Evolutionary conservation across 1,284 basidiomycete species (phyloP), one percentile per base, ranked within the genome.

Genomic region (Cutaneotrichosporon cyanovorans): DNA sequence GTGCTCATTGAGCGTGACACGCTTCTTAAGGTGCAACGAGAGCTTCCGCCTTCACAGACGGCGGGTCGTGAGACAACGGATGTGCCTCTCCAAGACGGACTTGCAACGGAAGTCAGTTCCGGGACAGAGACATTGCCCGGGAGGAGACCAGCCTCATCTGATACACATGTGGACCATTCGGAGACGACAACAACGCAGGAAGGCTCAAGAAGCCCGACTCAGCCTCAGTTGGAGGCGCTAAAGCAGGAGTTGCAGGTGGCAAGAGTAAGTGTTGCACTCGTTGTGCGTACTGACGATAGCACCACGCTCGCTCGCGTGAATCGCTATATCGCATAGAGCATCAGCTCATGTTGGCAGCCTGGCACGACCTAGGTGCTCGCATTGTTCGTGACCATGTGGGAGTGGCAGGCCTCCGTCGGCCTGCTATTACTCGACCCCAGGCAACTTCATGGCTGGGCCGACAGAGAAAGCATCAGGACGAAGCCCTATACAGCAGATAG

Each of bases 1-100:
- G 82, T 85, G 4, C 79, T 87, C 1, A 85, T 89, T 15, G 81
- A 90, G 63, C 76, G 90, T 2, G 89, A 95, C 57, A 64, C 60
- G 9, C 70, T 90, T 12, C 78, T 80, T 37, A 84, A 81, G 60
- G 78, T n/a, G n/a, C n/a, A n/a, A n/a, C n/a, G n/a, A n/a, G n/a
- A n/a, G n/a, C n/a, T n/a, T n/a, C n/a, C n/a, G n/a, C n/a, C n/a
- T n/a, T n/a, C n/a, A n/a, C n/a, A n/a, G n/a, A n/a, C n/a, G n/a
- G n/a, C n/a, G n/a, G n/a, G n/a, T n/a, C n/a, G n/a, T n/a, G n/a
- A n/a, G n/a, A n/a, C n/a, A n/a, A n/a, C n/a, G n/a, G n/a, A n/a
- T n/a, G n/a, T n/a, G n/a, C n/a, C n/a, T n/a, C n/a, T n/a, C n/a
- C n/a, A n/a, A n/a, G n/a, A n/a, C n/a, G n/a, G n/a, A n/a, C n/a